Base-by-base conservation (phyloP, 2,329 filamentous ascomycete genomes). In the Xylariales sp. region DNA sequence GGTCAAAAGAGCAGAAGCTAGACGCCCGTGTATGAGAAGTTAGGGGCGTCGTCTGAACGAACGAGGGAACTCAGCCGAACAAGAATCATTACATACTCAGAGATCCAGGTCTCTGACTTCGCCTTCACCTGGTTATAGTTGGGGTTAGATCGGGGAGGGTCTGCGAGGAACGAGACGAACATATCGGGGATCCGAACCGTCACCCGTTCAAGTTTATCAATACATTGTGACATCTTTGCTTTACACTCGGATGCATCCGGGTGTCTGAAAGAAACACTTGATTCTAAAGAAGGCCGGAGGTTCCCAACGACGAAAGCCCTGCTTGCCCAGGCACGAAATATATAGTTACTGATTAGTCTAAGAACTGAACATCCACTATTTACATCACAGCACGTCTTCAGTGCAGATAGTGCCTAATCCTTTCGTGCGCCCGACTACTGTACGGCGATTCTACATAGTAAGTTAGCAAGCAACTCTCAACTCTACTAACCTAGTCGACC, bases 151-250 rank as follows among this genome's bases (percentile, higher is more conserved):
- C 58, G 59, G 1, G 67, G 67, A 8, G 58, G 36, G 8, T 69
- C 67, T n/a, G 67, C 58, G 4, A 69, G 53, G 34, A 66, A 62
- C 9, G 67, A 69, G 18, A 66, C 58, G n/a, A 66, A 69, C 53
- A 69, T 43, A 60, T 63, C 36, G 1, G 63, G 58, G 30, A 66
- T 69, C 3, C 34, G 52, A 41, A 66, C 63, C 7, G 39, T 43
- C 7, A 55, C 53, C 23, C 32, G 32, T 55, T 67, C 65, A 23
- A 41, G 8, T 14, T 2, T 16, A 45, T 14, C 4, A 46, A n/a
- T 56, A 16, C 3, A 5, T 39, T 56, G 50, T 1, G 34, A 10
- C 63, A 61, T 65, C 28, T 60, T 50, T 8, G 32, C 34, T 57
- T 30, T 12, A 32, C 39, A 45, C 10, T 12, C 39, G 18, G 14